Conservation (phyloP, 495 filamentous ascomycete species). For the Echria macrotheca region DNA sequence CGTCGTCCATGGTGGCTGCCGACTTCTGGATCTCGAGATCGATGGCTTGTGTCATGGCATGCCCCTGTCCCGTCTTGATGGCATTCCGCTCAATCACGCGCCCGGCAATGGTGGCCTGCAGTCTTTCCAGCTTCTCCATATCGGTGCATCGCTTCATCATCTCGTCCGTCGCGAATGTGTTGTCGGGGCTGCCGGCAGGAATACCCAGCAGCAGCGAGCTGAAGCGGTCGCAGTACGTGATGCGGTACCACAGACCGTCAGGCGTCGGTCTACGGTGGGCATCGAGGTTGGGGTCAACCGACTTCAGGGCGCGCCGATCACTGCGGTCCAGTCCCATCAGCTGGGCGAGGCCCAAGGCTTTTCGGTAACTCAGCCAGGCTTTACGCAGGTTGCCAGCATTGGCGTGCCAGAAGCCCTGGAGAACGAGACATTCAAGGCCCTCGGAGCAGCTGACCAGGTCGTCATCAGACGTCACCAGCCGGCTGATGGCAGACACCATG, state of each 20-base stretch:
- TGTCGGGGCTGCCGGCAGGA: slow-evolving; percentile 30
- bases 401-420: slow-evolving; percentile 34
- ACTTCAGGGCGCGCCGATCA: slow-evolving; percentile 24
- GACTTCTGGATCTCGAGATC: slow-evolving; percentile 39
- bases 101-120: slow-evolving; percentile 30
- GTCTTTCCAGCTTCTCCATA: slow-evolving; percentile 28
- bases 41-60: slow-evolving; percentile 36
- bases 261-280: slow-evolving; percentile 19
- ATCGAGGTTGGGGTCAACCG: slow-evolving; percentile 22
- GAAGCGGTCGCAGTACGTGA: slow-evolving; percentile 28
- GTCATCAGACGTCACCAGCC: slow-evolving; percentile 45
- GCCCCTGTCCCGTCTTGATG: slow-evolving; percentile 15
- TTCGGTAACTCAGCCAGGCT: slow-evolving; percentile 39
- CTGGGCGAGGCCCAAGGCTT: slow-evolving; percentile 38
- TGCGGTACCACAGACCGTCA: slow-evolving; percentile 29
- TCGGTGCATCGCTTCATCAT: slow-evolving; percentile 23
- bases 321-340: slow-evolving; percentile 40
- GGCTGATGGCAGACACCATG: slow-evolving; percentile 33
- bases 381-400: slow-evolving; percentile 43
- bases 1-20: slow-evolving; percentile 28
- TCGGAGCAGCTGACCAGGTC: slow-evolving; percentile 42
- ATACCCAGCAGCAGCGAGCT: slow-evolving; percentile 39
- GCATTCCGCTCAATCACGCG: slow-evolving; percentile 41
- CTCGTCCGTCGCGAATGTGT: slow-evolving; percentile 29
- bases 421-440: slow-evolving; percentile 37